These are phyloP conservation scores for Monosporascus sp. DNA, from an alignment of 2,329 filamentous ascomycete genomes.

Conservation along the genomic window DNA sequence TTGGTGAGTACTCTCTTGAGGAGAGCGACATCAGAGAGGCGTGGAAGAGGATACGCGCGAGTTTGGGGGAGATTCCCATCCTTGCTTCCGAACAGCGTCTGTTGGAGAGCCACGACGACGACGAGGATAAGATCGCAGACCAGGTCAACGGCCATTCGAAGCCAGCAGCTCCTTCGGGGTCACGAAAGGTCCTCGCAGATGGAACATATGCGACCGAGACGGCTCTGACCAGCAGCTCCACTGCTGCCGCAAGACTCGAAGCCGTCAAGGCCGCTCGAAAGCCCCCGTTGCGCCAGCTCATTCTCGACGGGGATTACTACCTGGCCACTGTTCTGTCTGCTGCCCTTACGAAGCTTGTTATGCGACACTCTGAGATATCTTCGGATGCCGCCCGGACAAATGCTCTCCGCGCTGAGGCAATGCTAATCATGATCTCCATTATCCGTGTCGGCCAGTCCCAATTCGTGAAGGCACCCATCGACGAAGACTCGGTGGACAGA, in stretches of 20 bases:
- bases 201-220: conserved; percentile 97
- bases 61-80: conserved; percentile 94
- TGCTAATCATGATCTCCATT: conserved; percentile 99
- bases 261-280: conserved; percentile 97
- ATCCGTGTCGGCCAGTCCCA: conserved; percentile 98
- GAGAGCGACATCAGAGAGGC: conserved; percentile 91
- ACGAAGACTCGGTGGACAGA: conserved; percentile 96
- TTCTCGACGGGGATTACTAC: conserved; percentile 96
- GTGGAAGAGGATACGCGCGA: conserved; percentile 92
- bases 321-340: conserved; percentile 91
- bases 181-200: conserved; percentile 87
- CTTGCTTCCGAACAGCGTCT: conserved; percentile 90
- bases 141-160: conserved; percentile 80
- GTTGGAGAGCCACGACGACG: conserved; percentile 75
- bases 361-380: conserved; percentile 94
- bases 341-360: conserved; percentile 93
- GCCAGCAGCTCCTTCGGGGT: conserved; percentile 69
- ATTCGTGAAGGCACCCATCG: conserved; percentile 94
- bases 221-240: conserved; percentile 87
- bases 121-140: conserved; percentile 51
- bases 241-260: conserved; percentile 84
- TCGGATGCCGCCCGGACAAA: conserved; percentile 82
- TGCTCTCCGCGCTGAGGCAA: conserved; percentile 88
- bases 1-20: conserved; percentile 93
- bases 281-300: conserved; percentile 87